Evolutionary conservation across 495 filamentous ascomycete genomes (phyloP), one percentile per base, ranked within the genome.

Genomic region (Penicillium diatomitis): DNA sequence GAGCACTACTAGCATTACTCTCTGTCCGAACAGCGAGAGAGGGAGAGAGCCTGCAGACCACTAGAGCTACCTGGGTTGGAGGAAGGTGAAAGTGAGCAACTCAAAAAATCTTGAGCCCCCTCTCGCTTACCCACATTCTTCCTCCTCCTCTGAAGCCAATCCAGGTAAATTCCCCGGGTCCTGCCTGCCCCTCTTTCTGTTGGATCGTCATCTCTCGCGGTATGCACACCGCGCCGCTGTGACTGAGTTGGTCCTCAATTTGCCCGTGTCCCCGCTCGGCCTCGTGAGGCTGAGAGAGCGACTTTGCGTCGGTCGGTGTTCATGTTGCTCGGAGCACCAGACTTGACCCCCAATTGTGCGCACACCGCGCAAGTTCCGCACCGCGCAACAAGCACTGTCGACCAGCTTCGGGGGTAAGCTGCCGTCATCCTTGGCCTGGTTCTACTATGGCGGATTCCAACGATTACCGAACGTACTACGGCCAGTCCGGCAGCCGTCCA

Each of bases 381-480:
- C 12, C 9, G 29, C 36, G 36, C 45, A 47, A 6, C 28, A 12
- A 32, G 35, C 28, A 11, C n/a, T n/a, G 12, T 9, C 29, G 36
- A 12, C 32, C 20, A 29, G 5, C 28, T 38, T 29, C 32, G 36
- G 27, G 8, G 39, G 20, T 20, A 20, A 20, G 20, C 20, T 20
- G 20, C 20, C 29, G 40, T 30, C 33, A 5, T 30, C 5, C 6
- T 27, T 20, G 11, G 28, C 10, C n/a, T 20, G 29, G 46, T 38
- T 37, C 40, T 43, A 44, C 48, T 6, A 78, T 78, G 74, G 66
- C 73, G 33, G 70, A 78, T 56, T 67, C 69, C 51, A 72, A 76
- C 55, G 75, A 74, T 39, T 66, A 75, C 39, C 65, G 61, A 43
- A 41, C 58, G 33, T 77, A 77, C 53, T 74, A 63, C 56, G 68